Percentiles rank a stretch among this genome's conserved stretches.
Evolutionary conservation across 352 stramenopile genomes (phyloP).

Genomic region (Plasmopara muralis): DNA sequence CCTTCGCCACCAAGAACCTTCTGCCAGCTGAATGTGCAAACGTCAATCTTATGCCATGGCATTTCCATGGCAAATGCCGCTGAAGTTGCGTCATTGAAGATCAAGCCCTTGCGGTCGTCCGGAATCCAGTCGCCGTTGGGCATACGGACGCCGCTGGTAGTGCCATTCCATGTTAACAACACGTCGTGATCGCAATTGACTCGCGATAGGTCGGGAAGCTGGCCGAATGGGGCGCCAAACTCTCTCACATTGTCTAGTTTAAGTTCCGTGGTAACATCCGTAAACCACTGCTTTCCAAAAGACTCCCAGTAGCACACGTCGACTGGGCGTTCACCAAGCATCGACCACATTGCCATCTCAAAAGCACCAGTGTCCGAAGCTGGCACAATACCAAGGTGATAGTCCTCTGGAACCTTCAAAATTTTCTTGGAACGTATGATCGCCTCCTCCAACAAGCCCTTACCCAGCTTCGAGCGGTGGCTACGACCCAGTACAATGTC

Average conservation of each 20-base stretch:
- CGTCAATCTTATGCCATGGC: constrained; percentile 97
- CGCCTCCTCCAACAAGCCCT: constrained; percentile 91
- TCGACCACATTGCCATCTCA: constrained; percentile 99
- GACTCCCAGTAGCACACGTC: constrained; percentile 96
- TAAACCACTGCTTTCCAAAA: constrained; percentile 96
- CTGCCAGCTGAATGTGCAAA: constrained; percentile 99
- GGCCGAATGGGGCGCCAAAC: constrained; percentile 93
- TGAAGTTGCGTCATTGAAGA: constrained; percentile 97
- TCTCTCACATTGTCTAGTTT: constrained; percentile 92
- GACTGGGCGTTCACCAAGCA: constrained; percentile 92
- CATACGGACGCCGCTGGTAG: constrained; percentile 95
- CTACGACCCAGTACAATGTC: constrained; percentile 89
- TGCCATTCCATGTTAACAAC: constrained; percentile 99
- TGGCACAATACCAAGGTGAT: constrained; percentile 95
- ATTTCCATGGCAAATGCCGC: constrained; percentile 99
- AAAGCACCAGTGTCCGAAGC: constrained; percentile 98
- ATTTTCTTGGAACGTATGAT: constrained; percentile 95
- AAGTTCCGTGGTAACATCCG: constrained; percentile 92
- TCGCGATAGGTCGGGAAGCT: constrained; percentile 91
- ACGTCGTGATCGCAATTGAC: constrained; percentile 96
- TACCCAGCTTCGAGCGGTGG: constrained; percentile 96
- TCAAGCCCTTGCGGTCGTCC: constrained; percentile 91
- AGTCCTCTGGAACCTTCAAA: constrained; percentile 92
- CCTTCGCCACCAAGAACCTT: constrained; percentile 99
- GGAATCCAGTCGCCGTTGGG: constrained; percentile 95